phyloP scores from a whole-genome alignment of 2,329 filamentous ascomycete species.

The Coniochaeta hoffmannii region DNA sequence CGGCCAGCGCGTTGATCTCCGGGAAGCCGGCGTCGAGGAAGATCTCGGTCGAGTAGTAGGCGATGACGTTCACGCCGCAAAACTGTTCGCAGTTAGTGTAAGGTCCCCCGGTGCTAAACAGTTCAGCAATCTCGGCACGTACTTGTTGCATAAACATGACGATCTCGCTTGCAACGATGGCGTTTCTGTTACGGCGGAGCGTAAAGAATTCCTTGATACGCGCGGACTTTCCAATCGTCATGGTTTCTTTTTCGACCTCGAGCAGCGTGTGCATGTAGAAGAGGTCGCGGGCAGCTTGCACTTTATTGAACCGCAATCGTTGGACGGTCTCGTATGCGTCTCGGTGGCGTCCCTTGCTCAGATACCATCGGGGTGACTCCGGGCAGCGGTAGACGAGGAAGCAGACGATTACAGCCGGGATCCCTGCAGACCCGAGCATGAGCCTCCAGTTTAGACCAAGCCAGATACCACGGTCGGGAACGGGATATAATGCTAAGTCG shows the following conservation, averaged over 20 bases:
- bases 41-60: constrained; percentile 55
- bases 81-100: constrained; percentile 25
- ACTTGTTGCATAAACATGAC: constrained; percentile 67
- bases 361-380: constrained; percentile 43
- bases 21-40: constrained; percentile 48
- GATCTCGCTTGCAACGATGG: constrained; percentile 51
- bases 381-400: constrained; percentile 37
- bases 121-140: too few species aligned
- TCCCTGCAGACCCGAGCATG: constrained; percentile 61
- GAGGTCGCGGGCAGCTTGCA: constrained; percentile 48
- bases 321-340: constrained; percentile 41
- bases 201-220: constrained; percentile 51
- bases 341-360: constrained; percentile 36
- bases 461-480: constrained; percentile 41
- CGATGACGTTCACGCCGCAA: constrained; percentile 41
- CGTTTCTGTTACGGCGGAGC: constrained; percentile 54
- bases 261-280: constrained; percentile 52
- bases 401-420: constrained; percentile 52
- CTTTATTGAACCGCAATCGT: constrained; percentile 38
- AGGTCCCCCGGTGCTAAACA: too few species aligned
- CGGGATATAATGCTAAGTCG: constrained; percentile 54
- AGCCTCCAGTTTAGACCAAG: constrained; percentile 57
- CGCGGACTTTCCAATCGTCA: constrained; percentile 36
- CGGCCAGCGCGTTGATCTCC: constrained; percentile 43
- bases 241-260: constrained; percentile 45